Evolutionary conservation across 2,329 filamentous ascomycete genomes (phyloP), one percentile per base, ranked within the genome.

Genomic region (Macrophomina pseudophaseolina): DNA sequence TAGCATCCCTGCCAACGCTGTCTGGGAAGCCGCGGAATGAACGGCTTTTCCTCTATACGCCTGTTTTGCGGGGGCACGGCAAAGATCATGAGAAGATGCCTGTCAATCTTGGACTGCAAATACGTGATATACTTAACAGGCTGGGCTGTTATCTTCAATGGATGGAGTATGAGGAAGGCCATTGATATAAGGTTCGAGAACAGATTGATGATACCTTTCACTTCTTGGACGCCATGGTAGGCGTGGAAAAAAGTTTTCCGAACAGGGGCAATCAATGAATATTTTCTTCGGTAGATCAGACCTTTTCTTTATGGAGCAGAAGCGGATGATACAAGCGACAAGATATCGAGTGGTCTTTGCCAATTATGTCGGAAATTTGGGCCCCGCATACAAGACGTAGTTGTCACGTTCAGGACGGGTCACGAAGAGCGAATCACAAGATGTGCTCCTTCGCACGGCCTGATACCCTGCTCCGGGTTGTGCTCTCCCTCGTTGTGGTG

Each of bases 101-200:
- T 35, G 48, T 79, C 18, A 46, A 67, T 3, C 72, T 78, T 11
- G 82, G 81, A 0, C 66, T 71, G n/a, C 71, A 75, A 12, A 75
- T 81, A 0, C 72, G 72, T 1, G 70, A 70, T 1, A 74, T 76
- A 42, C 69, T 86, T 23, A 60, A 70, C 1, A 69, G 69, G 1
- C 67, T 84, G 59, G 80, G 78, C 0, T 68, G 79, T 30, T 28
- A 75, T 0, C 79, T 80, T 0, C 64, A 76, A 7, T 80, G 79
- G 78, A 78, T 78, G 64, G 42, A 68, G 0, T 86, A 85, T 71
- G 75, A 70, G 0, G 70, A 84, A 1, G 82, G 82, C 0, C 83
- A 85, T 67, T 84, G 83, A 81, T 83, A 84, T 68, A 82, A 79
- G 67, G 73, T 83, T 14, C 81, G 82, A 0, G 80, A 84, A 52